Evolutionary conservation across 805 yeast species (phyloP).

Genomic region (Wickerhamomyces queroliae): DNA sequence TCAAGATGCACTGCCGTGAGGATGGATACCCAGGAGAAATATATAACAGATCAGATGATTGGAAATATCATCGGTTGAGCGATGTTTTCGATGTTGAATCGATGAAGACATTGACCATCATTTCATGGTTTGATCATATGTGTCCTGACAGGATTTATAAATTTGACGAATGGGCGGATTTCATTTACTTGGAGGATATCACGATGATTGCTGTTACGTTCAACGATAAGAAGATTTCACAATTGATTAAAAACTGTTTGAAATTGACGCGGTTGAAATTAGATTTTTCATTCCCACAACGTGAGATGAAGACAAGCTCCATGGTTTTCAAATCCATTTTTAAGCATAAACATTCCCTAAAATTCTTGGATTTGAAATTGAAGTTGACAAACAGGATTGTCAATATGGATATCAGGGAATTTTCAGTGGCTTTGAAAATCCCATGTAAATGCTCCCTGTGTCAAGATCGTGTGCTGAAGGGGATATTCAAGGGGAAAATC

Average conservation of each 20-base stretch:
- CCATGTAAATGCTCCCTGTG: conserved; percentile 18
- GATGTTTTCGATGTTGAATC: conserved; percentile 31
- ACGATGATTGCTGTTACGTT: conserved; percentile 34
- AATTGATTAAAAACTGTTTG: conserved; percentile 25
- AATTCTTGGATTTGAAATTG: conserved; percentile 33
- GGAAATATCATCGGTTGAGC: conserved; percentile 20
- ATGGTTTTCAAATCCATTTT: conserved; percentile 28
- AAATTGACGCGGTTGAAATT: conserved; percentile 31
- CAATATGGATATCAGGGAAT: conserved; percentile 13
- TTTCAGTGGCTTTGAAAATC: conserved; percentile 8
- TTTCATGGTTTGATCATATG: conserved; percentile 36
- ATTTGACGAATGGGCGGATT: conserved; percentile 31
- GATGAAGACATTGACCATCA: conserved; percentile 31
- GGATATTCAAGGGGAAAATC: conserved; percentile 28
- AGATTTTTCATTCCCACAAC: conserved; percentile 31
- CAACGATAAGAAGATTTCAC: conserved; percentile 23
- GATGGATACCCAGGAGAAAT: conserved; percentile 29
- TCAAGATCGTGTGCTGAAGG: conserved; percentile 19
- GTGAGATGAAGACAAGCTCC: conserved; percentile 27
- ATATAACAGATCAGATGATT: conserved; percentile 19
- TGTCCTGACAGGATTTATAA: conserved; percentile 27
- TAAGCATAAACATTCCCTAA: conserved; percentile 26
- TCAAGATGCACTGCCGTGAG: conserved; percentile 36
- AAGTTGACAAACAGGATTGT: conserved; percentile 11
- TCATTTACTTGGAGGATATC: conserved; percentile 29